These are phyloP conservation scores for Diaporthe australafricana DNA, from an alignment of 2,329 filamentous ascomycete species.

Conservation along the genomic window DNA sequence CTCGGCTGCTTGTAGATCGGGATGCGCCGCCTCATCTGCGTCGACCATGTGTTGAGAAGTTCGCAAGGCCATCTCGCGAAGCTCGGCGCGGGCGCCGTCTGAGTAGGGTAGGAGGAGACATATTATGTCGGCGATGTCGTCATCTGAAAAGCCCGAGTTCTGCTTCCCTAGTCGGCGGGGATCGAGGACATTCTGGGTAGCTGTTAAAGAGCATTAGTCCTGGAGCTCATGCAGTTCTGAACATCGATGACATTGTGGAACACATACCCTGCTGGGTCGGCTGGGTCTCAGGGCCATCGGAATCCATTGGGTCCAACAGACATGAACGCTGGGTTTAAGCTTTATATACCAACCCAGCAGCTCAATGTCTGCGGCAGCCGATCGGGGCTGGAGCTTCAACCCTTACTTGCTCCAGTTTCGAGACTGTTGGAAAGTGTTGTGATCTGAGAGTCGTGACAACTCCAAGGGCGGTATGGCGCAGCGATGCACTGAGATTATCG, in stretches of 20 bases:
- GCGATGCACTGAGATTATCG: not conserved
- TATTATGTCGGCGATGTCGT: constrained; percentile 88
- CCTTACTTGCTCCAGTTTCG: constrained; percentile 5
- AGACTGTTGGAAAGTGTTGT: not conserved
- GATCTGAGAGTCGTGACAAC: not conserved
- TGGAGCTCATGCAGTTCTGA: constrained; percentile 18
- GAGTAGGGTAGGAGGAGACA: constrained; percentile 88
- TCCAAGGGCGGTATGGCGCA: not conserved
- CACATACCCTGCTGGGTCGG: constrained; percentile 38
- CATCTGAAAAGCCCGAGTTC: constrained; percentile 84
- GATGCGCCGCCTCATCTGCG: constrained; percentile 63
- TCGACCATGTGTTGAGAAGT: constrained; percentile 62
- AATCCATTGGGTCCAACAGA: constrained; percentile 36
- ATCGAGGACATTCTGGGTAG: constrained; percentile 85
- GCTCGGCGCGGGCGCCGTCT: constrained; percentile 76
- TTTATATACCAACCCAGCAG: constrained; percentile 29
- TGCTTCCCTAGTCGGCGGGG: constrained; percentile 82
- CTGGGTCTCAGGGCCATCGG: constrained; percentile 30
- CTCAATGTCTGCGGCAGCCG: constrained; percentile 27
- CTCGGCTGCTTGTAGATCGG: constrained; percentile 51
- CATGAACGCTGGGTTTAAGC: constrained; percentile 14
- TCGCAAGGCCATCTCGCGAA: constrained; percentile 63
- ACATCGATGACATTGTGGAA: not conserved
- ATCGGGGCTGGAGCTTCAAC: not conserved
- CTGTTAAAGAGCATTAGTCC: constrained; percentile 49